These are phyloP conservation scores for Panicum virgatum DNA, from an alignment of 202 grass and related monocot genomes.

Conservation along the genomic window DNA sequence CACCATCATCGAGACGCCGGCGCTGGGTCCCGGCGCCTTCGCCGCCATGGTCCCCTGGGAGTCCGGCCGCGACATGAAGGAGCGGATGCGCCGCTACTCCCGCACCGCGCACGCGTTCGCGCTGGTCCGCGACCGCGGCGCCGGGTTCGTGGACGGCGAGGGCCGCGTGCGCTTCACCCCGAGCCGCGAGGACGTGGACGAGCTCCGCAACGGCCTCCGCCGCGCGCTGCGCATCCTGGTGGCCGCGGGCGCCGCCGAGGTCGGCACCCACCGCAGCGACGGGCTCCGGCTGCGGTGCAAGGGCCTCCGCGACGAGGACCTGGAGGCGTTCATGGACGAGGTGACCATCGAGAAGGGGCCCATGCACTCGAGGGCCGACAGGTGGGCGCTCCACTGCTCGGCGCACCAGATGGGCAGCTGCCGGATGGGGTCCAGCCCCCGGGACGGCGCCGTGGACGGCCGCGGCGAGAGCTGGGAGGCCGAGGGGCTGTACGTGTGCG, in stretches of 20 bases:
- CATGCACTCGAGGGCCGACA: conserved; percentile 30
- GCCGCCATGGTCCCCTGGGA: conserved; percentile 67
- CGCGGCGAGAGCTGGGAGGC: conserved; percentile 87
- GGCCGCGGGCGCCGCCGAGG: conserved; percentile 76
- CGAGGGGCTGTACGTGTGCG: conserved; percentile 74
- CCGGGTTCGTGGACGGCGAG: conserved; percentile 53
- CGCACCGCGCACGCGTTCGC: conserved; percentile 74
- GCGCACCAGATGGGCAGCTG: conserved; percentile 98
- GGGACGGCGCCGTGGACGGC: conserved; percentile 60
- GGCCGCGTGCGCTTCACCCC: conserved; percentile 49
- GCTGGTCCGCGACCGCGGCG: conserved; percentile 64
- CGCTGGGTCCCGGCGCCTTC: conserved; percentile 57
- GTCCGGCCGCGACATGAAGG: conserved; percentile 75
- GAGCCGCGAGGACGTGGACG: conserved; percentile 41
- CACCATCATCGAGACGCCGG: conserved; percentile 79
- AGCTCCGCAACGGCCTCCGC: conserved; percentile 58
- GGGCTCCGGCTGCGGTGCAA: conserved; percentile 60
- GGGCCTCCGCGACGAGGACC: conserved; percentile 54
- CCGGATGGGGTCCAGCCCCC: conserved; percentile 57
- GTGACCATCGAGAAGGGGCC: conserved; percentile 56
- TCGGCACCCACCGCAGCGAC: conserved; percentile 88
- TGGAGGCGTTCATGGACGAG: conserved; percentile 78
- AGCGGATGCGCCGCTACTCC: conserved; percentile 67
- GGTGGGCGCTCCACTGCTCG: conserved; percentile 56
- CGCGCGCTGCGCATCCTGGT: conserved; percentile 60